phyloP scores from a whole-genome alignment of 2,329 filamentous ascomycete genomes.

The Emergomyces orientalis region DNA sequence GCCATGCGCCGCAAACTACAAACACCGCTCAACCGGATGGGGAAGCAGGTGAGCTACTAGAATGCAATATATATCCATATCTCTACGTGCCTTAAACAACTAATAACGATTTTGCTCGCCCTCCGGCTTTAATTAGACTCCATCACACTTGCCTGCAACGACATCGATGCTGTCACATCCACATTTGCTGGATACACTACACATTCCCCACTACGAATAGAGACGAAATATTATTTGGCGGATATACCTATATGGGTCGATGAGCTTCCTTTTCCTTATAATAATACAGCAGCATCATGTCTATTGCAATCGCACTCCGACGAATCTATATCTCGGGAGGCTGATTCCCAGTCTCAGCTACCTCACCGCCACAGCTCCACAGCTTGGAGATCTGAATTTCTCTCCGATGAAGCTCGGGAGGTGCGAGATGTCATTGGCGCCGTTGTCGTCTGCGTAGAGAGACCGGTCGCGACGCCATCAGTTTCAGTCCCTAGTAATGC shows the following conservation, averaged over 20 bases:
- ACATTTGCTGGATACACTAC: slow-evolving; percentile 40
- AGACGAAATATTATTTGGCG: slow-evolving; percentile 37
- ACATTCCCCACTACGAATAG: slow-evolving; percentile 33
- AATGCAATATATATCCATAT: neutral
- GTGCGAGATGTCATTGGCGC: slow-evolving; percentile 39
- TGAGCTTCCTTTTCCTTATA: slow-evolving; percentile 28
- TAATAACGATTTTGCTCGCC: neutral
- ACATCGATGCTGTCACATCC: slow-evolving; percentile 16
- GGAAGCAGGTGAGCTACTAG: neutral
- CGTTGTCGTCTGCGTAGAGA: slow-evolving; percentile 31
- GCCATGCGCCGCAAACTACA: slow-evolving; percentile 16
- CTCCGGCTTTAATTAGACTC: neutral
- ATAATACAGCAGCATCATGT: neutral
- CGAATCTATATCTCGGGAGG: neutral
- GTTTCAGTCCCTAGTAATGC: slow-evolving; percentile 4
- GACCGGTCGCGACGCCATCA: slow-evolving; percentile 15
- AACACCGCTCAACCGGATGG: neutral
- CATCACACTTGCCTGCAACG: neutral
- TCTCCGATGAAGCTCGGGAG: slow-evolving; percentile 33
- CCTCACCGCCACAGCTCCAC: slow-evolving; percentile 13
- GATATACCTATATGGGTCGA: slow-evolving; percentile 41
- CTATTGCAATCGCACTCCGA: neutral
- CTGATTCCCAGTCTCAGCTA: neutral
- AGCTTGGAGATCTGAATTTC: slow-evolving; percentile 34
- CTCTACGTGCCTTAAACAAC: neutral